phyloP scores from a whole-genome alignment of 2,329 filamentous ascomycete species.

The Fusarium sp. region DNA sequence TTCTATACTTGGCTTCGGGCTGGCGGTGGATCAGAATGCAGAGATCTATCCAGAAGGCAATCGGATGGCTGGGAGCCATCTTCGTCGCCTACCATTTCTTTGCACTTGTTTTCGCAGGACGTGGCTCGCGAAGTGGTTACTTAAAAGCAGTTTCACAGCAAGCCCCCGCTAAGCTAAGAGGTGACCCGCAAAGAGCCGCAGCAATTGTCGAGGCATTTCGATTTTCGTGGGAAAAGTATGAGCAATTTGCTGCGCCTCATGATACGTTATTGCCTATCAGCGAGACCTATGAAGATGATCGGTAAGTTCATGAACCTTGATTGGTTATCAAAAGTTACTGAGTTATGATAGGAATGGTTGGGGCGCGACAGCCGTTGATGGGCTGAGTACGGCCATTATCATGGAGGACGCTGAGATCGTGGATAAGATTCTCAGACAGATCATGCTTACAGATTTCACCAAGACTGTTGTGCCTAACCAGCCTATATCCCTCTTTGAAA shows the following conservation, averaged over 20 bases:
- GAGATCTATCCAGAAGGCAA: background rate
- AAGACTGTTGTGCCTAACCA: background rate
- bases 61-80: conserved; percentile 7
- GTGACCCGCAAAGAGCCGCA: conserved; percentile 11
- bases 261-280: conserved; percentile 24
- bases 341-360: conserved; percentile 24
- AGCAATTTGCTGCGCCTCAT: conserved; percentile 28
- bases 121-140: background rate
- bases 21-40: background rate
- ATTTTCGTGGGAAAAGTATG: conserved; percentile 34
- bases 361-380: conserved; percentile 35
- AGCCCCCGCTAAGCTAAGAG: background rate
- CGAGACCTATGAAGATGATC: conserved; percentile 23
- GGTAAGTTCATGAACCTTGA: background rate
- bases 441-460: conserved; percentile 26
- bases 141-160: background rate
- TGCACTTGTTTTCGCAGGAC: background rate
- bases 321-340: background rate
- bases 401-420: conserved; percentile 29
- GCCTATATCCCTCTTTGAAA: conserved; percentile 26
- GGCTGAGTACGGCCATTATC: conserved; percentile 30
- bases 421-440: conserved; percentile 26
- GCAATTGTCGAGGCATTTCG: conserved; percentile 20
- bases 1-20: fast-evolving
- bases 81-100: conserved; percentile 1